These are phyloP conservation scores for Sclerotinia nivalis DNA, from an alignment of 2,329 filamentous ascomycete species.

Conservation along the genomic window DNA sequence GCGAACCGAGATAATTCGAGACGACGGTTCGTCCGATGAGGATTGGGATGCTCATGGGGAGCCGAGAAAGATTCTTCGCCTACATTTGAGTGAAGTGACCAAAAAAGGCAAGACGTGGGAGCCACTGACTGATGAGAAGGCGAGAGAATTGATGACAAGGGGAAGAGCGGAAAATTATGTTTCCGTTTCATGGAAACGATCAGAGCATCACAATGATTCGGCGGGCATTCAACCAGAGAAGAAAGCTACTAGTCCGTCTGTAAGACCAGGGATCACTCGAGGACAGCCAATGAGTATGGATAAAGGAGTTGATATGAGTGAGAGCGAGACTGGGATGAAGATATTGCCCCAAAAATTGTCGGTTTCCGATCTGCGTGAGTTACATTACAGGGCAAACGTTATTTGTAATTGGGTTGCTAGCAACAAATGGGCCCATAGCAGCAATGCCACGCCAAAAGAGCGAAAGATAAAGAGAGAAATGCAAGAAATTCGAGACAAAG, in stretches of 20 bases:
- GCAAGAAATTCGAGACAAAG: background rate
- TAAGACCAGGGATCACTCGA: background rate
- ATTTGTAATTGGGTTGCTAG: background rate
- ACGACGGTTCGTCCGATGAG: background rate
- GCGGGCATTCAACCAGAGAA: background rate
- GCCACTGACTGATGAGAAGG: background rate
- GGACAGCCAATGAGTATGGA: background rate
- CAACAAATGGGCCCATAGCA: background rate
- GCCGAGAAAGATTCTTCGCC: background rate
- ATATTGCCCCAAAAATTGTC: background rate
- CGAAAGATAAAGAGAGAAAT: background rate
- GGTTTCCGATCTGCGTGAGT: background rate
- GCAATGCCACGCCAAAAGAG: too few species aligned
- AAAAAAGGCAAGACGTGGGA: background rate
- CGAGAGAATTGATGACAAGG: background rate
- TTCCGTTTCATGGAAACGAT: background rate
- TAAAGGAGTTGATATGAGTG: background rate
- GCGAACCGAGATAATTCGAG: background rate
- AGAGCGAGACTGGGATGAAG: too few species aligned
- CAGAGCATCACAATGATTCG: background rate
- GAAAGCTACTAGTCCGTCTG: too few species aligned
- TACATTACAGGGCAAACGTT: background rate
- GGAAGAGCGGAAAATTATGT: background rate
- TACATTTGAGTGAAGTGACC: background rate
- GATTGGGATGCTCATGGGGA: background rate